These are phyloP conservation scores for Penicillium sp. DNA, from an alignment of 2,329 filamentous ascomycete genomes.

Conservation along the genomic window DNA sequence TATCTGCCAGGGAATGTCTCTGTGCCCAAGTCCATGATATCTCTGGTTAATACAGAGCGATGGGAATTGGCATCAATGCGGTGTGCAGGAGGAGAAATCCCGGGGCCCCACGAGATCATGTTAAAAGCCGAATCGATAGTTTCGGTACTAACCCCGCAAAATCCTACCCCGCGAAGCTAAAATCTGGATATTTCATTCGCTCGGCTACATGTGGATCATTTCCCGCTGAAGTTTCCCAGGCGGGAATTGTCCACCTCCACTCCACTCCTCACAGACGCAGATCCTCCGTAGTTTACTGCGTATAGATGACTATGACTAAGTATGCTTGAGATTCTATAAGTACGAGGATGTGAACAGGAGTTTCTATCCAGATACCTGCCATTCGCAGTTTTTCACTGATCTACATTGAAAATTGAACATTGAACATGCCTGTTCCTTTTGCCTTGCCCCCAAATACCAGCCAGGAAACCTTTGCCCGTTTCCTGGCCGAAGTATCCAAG, in stretches of 20 bases:
- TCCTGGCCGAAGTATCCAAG: not conserved
- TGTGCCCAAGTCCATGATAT: not conserved
- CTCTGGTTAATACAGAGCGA: not conserved
- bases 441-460: conserved; percentile 17
- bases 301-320: no score
- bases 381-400: no score
- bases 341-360: not conserved
- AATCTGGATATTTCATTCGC: not conserved
- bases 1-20: not conserved
- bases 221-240: not conserved
- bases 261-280: not conserved
- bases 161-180: not conserved
- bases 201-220: not conserved
- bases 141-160: no score
- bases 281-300: no score
- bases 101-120: not conserved
- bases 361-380: no score
- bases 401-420: no score
- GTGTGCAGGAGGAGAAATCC: not conserved
- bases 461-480: not conserved
- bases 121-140: not conserved
- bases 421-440: conserved; percentile 5
- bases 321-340: not conserved
- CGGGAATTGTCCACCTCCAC: not conserved
- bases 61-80: not conserved